Evolutionary conservation across 2,329 filamentous ascomycete genomes (phyloP), one percentile per base, ranked within the genome.

Genomic region (Metarhizium album): DNA sequence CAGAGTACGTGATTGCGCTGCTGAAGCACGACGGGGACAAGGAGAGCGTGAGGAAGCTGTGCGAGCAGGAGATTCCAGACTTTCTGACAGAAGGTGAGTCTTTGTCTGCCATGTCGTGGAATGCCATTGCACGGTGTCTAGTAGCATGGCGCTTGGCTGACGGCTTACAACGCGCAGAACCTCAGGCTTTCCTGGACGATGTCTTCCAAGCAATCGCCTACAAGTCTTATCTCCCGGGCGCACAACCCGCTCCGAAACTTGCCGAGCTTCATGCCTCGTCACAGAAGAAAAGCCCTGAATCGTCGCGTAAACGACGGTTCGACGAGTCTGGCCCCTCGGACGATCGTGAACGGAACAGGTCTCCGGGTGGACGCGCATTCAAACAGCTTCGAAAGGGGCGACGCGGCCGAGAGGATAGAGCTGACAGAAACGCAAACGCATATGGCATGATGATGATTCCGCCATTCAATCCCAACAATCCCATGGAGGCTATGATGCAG

Each of bases 1-100:
- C 86, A 45, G 87, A 93, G 59, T 93, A 90, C 63, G 84, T 91
- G n/a, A 74, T 90, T 54, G 87, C 86, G 6, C 76, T 93, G 20
- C 70, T 91, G 45, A 79, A 80, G 55, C 82, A 86, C 54, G 84
- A 89, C 56, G 84, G 83, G 54, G 74, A 80, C 47, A 70, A 76
- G 40, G 74, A 75, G n/a, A 73, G 78, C 20, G 82, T 90, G 49
- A 78, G 81, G 60, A 71, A 76, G 58, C 78, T 85, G 48, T 89
- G 85, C 65, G 75, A 87, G 61, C 74, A 79, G 49, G 84, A 89
- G 64, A 81, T 91, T 40, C 77, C 79, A 2, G 86, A 90, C 62
- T 91, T 91, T 62, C 68, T 91, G 18, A 80, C 80, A 59, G 83
- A 88, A 60, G 78, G 83, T 67, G 16, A 13, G 57, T 54, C 6